phyloP scores from a whole-genome alignment of 1,139 yeast species.

The Hyphopichia pseudoburtonii region DNA sequence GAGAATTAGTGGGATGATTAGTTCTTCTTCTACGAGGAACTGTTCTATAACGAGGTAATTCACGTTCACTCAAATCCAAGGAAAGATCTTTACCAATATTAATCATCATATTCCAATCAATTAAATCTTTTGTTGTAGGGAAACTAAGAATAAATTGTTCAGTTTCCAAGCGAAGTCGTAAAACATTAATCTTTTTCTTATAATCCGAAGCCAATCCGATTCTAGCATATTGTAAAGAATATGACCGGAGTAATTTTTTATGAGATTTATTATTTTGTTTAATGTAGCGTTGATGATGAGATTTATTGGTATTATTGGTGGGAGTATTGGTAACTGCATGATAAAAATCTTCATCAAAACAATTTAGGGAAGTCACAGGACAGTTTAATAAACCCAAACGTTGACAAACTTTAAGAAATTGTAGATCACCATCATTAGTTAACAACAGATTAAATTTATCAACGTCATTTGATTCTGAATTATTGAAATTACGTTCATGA shows the following conservation, averaged over 20 bases:
- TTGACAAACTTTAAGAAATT: conserved; percentile 33
- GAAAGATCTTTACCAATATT: conserved; percentile 65
- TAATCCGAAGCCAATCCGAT: conserved; percentile 73
- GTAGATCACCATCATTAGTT: conserved; percentile 38
- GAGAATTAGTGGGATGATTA: too few species aligned
- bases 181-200: conserved; percentile 55
- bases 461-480: conserved; percentile 13
- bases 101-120: conserved; percentile 64
- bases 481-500: conserved; percentile 14
- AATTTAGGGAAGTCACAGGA: not conserved
- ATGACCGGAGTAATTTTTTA: conserved; percentile 47
- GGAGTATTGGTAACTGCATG: not conserved
- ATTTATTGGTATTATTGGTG: not conserved
- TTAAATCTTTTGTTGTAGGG: conserved; percentile 53
- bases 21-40: conserved; percentile 67
- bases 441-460: conserved; percentile 21
- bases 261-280: conserved; percentile 2
- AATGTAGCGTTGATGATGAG: not conserved
- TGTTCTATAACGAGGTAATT: conserved; percentile 65
- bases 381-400: conserved; percentile 20
- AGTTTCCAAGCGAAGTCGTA: conserved; percentile 63
- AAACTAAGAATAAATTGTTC: conserved; percentile 67
- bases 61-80: conserved; percentile 58
- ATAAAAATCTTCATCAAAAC: not conserved
- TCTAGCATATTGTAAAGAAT: conserved; percentile 67